phyloP scores from a whole-genome alignment of 2,329 filamentous ascomycete species.

The Trichoderma guizhouense region DNA sequence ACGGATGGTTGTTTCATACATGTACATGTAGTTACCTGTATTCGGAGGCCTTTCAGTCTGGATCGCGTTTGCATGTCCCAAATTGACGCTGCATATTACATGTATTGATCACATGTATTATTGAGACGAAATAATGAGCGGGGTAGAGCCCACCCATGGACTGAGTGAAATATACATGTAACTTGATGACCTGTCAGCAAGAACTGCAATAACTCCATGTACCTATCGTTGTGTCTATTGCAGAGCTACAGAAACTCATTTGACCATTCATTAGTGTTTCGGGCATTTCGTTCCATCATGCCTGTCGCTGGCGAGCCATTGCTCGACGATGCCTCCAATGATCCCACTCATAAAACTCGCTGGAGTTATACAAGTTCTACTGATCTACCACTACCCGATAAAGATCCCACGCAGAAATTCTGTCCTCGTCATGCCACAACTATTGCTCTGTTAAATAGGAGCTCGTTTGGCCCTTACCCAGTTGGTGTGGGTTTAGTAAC shows the following conservation, averaged over 20 bases:
- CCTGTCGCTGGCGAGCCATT: background rate
- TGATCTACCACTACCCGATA: background rate
- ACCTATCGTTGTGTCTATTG: background rate
- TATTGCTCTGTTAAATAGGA: background rate
- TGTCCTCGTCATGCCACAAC: conserved; percentile 5
- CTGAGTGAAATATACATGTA: background rate
- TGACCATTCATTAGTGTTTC: background rate
- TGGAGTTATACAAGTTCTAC: conserved; percentile 5
- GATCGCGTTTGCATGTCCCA: background rate
- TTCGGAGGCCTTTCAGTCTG: background rate
- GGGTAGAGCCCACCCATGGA: background rate
- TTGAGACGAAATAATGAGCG: background rate
- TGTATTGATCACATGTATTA: background rate
- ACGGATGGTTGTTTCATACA: background rate
- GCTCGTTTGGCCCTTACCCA: background rate
- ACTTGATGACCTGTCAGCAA: background rate
- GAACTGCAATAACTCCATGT: background rate
- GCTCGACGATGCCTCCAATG: background rate
- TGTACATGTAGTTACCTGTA: background rate
- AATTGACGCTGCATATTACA: background rate
- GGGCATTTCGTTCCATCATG: background rate
- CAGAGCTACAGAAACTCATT: background rate
- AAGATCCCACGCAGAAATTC: conserved; percentile 2
- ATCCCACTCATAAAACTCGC: background rate
- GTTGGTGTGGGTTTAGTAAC: background rate